Conservation (phyloP, 2,329 filamentous ascomycete species). For the Colletotrichum gigasporum region DNA sequence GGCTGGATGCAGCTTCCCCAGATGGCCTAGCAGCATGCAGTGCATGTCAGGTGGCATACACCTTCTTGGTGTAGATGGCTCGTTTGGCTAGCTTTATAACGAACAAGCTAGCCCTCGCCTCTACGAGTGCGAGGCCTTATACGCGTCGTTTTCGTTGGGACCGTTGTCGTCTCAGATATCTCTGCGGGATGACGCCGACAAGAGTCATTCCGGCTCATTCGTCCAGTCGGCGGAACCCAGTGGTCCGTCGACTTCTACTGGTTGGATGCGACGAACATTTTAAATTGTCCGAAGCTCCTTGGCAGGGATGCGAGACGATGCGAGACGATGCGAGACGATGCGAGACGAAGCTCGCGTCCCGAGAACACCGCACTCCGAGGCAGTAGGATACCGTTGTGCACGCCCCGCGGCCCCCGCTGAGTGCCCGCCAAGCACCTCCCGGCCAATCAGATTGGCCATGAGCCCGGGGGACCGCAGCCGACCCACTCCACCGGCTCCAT, state of each 20-base stretch:
- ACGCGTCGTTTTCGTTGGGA: neutral
- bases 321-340: neutral
- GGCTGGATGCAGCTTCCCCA: neutral
- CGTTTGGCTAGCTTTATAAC: too few relatives aligned
- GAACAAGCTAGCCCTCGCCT: too few relatives aligned
- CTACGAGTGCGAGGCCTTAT: neutral
- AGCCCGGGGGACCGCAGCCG: neutral
- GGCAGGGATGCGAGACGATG: neutral
- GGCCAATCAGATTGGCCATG: constrained; percentile 1
- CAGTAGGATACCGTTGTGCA: neutral
- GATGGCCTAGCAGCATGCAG: neutral
- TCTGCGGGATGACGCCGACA: neutral
- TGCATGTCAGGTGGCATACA: too few relatives aligned
- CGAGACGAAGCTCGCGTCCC: constrained; percentile 1
- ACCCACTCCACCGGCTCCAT: neutral
- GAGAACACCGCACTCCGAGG: constrained; percentile 14
- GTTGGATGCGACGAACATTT: neutral
- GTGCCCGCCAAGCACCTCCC: neutral
- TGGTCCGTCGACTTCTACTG: neutral
- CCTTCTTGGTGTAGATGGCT: too few relatives aligned
- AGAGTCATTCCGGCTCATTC: neutral
- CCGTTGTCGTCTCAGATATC: neutral
- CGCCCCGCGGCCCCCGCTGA: constrained; percentile 13
- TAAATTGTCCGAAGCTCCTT: neutral
- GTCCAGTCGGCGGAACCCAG: neutral